These are phyloP conservation scores for Pythium rishiriense DNA, from an alignment of 352 stramenopile genomes.

Conservation along the genomic window DNA sequence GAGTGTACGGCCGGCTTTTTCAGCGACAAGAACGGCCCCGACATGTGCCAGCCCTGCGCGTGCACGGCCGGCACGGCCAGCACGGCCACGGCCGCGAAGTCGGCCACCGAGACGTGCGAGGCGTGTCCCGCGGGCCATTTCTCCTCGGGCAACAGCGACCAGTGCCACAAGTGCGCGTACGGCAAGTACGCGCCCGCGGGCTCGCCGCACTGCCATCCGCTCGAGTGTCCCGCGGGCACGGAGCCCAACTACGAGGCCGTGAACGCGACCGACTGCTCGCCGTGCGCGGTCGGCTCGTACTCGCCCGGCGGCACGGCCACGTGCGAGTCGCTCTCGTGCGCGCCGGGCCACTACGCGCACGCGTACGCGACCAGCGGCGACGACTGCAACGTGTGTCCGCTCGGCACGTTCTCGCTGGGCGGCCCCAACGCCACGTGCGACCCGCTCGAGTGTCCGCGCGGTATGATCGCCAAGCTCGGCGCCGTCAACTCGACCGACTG, in stretches of 20 bases:
- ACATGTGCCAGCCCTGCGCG: conserved; percentile 41
- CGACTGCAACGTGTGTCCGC: conserved; percentile 38
- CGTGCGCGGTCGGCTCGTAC: conserved; percentile 38
- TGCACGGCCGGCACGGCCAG: conserved; percentile 35
- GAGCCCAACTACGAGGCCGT: conserved; percentile 30
- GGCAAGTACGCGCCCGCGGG: conserved; percentile 34
- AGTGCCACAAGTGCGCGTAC: conserved; percentile 38
- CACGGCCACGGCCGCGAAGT: conserved; percentile 7
- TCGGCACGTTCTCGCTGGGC: conserved; percentile 39
- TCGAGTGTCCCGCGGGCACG: conserved; percentile 34
- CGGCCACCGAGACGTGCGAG: conserved; percentile 22
- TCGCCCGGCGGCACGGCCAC: conserved; percentile 28
- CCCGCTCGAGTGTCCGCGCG: conserved; percentile 26
- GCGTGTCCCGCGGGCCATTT: conserved; percentile 31
- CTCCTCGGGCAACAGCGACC: conserved; percentile 35
- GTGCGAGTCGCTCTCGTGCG: conserved; percentile 33
- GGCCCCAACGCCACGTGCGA: conserved; percentile 31
- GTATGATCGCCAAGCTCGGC: conserved; percentile 33
- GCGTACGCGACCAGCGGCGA: conserved; percentile 27
- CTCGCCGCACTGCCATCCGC: conserved; percentile 28
- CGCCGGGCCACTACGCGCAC: conserved; percentile 29
- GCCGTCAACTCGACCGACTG: conserved; percentile 37
- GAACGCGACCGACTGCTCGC: conserved; percentile 41
- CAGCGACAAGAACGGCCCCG: conserved; percentile 34
- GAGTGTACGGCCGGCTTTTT: conserved; percentile 39